A percentile compares a stretch with the other conserved stretches of the same genome.
These are phyloP conservation scores for Pleurotus eryngii DNA, from an alignment of 768 basidiomycete species.

Conservation along the genomic window DNA sequence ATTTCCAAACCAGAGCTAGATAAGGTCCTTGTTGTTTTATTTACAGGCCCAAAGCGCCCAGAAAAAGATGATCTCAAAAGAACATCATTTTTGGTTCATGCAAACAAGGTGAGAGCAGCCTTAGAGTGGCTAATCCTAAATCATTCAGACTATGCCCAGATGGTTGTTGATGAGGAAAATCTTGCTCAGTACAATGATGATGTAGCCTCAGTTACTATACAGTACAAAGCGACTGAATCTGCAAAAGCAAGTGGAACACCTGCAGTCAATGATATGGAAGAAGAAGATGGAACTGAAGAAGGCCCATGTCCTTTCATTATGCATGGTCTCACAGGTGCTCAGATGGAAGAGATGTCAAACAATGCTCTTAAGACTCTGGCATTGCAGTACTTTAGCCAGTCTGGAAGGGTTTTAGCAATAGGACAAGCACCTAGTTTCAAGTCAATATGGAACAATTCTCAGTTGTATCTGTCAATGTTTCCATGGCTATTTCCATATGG, in stretches of 20 bases:
- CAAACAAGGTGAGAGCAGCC: neutral
- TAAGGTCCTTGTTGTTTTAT: conserved; percentile 16
- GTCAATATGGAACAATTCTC: conserved; percentile 22
- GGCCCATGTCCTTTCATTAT: conserved; percentile 26
- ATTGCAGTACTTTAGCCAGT: conserved; percentile 13
- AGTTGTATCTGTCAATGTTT: conserved; percentile 22
- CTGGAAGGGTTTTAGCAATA: conserved; percentile 16
- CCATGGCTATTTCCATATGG: conserved; percentile 41
- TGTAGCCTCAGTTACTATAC: neutral
- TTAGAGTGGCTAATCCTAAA: conserved; percentile 2
- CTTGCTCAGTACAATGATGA: neutral
- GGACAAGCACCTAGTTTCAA: conserved; percentile 16
- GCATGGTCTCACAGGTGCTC: conserved; percentile 21
- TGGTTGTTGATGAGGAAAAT: neutral
- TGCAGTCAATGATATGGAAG: conserved; percentile 12
- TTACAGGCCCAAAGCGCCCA: conserved; percentile 8
- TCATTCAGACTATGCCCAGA: neutral
- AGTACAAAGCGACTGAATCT: neutral
- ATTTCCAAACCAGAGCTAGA: conserved; percentile 16
- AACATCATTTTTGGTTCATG: neutral
- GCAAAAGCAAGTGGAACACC: neutral
- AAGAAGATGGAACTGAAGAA: neutral
- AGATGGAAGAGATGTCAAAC: conserved; percentile 11
- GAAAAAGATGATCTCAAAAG: neutral
- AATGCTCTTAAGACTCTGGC: conserved; percentile 13